Base-by-base conservation (phyloP, 495 filamentous ascomycete species). In the Evernia prunastri region DNA sequence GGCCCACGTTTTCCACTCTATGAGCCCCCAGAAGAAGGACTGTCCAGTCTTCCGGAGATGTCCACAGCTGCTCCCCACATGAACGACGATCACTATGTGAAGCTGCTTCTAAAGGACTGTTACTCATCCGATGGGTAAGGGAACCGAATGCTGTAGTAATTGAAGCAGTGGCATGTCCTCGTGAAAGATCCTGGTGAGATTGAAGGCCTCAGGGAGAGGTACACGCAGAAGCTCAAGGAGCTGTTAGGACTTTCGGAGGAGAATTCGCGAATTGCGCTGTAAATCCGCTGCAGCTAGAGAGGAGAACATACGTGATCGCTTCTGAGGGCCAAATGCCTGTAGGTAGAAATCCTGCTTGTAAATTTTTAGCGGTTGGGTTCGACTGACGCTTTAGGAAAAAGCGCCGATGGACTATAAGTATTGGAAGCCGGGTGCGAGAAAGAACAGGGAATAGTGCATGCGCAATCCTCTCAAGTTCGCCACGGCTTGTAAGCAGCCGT, bases 151-250 rank as follows among this genome's bases (percentile, higher is more conserved):
- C n/a, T n/a, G n/a, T n/a, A n/a, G n/a, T n/a, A n/a, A n/a, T n/a
- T n/a, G n/a, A n/a, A n/a, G 80, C 77, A 82, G 67, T 66, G 81
- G 29, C 81, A 78, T 53, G 79, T 81, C 63, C 72, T 79, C 18
- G 68, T 59, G 10, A 68, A 74, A 10, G 76, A 58, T 23, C 33
- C 15, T 39, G 35, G 56, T 58, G 35, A 58, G 10, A 39, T 58
- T 6, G 33, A 39, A 27, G 56, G 23, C 23, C 56, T 58, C 7
- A 33, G 6, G 0, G 33, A 27, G 11, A 25, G 13, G 33, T 29
- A 39, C 17, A 1, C 25, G 18, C n/a, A 39, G 6, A 58, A 58
- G 56, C 33, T 58, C 33, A 33, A 58, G 56, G 56, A 39, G 37
- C 15, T n/a, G 56, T 5, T 37, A 25, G 56, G n/a, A 37, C 56